phyloP scores from a whole-genome alignment of 768 basidiomycete genomes.

The Lactarius vividus region DNA sequence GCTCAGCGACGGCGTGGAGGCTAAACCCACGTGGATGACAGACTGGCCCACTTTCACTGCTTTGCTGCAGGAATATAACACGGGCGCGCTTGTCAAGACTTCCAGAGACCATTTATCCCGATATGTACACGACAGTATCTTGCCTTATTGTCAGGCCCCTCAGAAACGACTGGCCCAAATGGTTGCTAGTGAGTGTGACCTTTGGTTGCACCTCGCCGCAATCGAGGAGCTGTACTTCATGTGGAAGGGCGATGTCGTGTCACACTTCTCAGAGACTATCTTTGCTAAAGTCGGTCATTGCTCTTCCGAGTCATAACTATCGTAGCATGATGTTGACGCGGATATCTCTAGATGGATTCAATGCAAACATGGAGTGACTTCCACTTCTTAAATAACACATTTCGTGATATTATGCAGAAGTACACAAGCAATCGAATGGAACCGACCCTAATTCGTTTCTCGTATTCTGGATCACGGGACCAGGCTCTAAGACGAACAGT shows the following conservation, averaged over 20 bases:
- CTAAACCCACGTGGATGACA: constrained; percentile 10
- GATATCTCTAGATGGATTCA: constrained; percentile 61
- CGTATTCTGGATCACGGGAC: constrained; percentile 55
- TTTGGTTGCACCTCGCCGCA: constrained; percentile 58
- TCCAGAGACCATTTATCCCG: constrained; percentile 62
- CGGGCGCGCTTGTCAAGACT: constrained; percentile 40
- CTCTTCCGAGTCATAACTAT: neutral
- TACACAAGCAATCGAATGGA: constrained; percentile 58
- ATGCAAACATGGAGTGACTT: constrained; percentile 73
- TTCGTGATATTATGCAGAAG: constrained; percentile 61
- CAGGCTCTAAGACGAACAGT: constrained; percentile 52
- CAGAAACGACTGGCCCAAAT: constrained; percentile 54
- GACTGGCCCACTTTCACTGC: constrained; percentile 23
- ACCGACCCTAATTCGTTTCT: constrained; percentile 66
- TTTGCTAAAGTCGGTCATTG: constrained; percentile 59
- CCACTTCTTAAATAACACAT: constrained; percentile 79
- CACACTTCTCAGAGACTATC: constrained; percentile 67
- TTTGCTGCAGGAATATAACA: constrained; percentile 10
- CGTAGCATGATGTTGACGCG: neutral
- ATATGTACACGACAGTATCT: constrained; percentile 60
- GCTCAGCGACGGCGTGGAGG: constrained; percentile 1
- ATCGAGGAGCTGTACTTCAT: constrained; percentile 74
- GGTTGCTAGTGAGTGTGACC: constrained; percentile 61
- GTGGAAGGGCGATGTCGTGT: constrained; percentile 74
- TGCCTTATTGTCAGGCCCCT: constrained; percentile 52